Conservation (phyloP, 805 yeast genomes). For the Candida piceae region DNA sequence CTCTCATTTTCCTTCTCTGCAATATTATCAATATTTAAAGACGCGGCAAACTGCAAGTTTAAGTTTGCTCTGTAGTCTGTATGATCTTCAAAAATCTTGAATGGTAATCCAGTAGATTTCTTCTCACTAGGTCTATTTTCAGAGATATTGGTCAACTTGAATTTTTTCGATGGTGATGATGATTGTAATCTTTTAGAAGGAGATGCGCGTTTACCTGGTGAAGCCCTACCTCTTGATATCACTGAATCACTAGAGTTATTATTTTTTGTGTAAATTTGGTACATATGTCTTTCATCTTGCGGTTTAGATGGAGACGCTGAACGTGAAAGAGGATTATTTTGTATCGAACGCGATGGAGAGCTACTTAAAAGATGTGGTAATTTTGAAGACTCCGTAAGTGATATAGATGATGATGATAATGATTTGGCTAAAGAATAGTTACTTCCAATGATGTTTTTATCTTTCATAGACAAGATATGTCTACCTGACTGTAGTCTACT, state of each 20-base stretch:
- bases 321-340: no score
- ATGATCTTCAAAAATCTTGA: conserved; percentile 18
- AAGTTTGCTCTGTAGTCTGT: conserved; percentile 6
- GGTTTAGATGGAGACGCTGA: background rate
- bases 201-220: conserved; percentile 11
- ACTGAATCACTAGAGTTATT: no score
- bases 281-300: background rate
- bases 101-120: no score
- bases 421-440: no score
- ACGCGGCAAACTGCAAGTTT: background rate
- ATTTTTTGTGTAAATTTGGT: conserved; percentile 2
- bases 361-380: no score
- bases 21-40: background rate
- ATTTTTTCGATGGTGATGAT: conserved; percentile 7
- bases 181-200: conserved; percentile 1
- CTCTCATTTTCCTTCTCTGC: background rate
- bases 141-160: background rate
- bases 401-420: no score
- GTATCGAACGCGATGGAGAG: no score
- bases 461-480: no score
- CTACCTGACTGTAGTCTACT: background rate
- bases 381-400: background rate
- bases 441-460: no score
- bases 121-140: no score
- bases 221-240: no score